A percentile compares a stretch with the other conserved stretches of the same genome.
Evolutionary conservation across 2,329 filamentous ascomycete genomes (phyloP).

Genomic region (Iodosphaeria phyllophila): DNA sequence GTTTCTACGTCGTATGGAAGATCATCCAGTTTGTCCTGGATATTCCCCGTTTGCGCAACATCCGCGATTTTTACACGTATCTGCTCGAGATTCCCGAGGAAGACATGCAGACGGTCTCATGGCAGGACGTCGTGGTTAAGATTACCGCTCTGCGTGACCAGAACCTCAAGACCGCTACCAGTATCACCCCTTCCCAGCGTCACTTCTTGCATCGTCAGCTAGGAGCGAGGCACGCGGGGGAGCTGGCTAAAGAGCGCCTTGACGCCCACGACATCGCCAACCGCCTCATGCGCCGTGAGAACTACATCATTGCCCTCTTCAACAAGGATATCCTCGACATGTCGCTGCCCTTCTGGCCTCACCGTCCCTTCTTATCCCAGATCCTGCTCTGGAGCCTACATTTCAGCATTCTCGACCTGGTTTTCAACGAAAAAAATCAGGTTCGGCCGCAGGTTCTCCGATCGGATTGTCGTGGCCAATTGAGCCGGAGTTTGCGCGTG

Average conservation of each 20-base stretch:
- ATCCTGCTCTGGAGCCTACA: constrained; percentile 87
- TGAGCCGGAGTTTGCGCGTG: constrained; percentile 60
- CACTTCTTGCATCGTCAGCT: constrained; percentile 22
- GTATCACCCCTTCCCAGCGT: constrained; percentile 30
- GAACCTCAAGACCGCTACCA: constrained; percentile 60
- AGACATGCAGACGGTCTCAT: constrained; percentile 87
- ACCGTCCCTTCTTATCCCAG: constrained; percentile 68
- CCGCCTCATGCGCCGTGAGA: constrained; percentile 86
- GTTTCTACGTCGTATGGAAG: constrained; percentile 72
- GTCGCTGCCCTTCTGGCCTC: constrained; percentile 63
- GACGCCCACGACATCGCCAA: constrained; percentile 97
- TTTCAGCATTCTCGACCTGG: constrained; percentile 78
- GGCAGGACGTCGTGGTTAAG: constrained; percentile 76
- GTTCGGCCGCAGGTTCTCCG: constrained; percentile 75
- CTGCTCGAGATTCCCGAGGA: constrained; percentile 63
- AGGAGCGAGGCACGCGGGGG: constrained; percentile 55
- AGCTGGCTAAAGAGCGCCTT: constrained; percentile 80
- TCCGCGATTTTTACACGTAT: constrained; percentile 74
- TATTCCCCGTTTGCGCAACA: constrained; percentile 50
- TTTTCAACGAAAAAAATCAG: constrained; percentile 80
- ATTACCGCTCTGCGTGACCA: constrained; percentile 71
- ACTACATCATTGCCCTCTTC: constrained; percentile 90
- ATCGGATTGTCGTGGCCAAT: constrained; percentile 56
- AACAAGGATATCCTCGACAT: constrained; percentile 92
- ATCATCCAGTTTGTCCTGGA: constrained; percentile 57